phyloP scores from a whole-genome alignment of 495 filamentous ascomycete genomes.

The Elasticomyces elasticus region DNA sequence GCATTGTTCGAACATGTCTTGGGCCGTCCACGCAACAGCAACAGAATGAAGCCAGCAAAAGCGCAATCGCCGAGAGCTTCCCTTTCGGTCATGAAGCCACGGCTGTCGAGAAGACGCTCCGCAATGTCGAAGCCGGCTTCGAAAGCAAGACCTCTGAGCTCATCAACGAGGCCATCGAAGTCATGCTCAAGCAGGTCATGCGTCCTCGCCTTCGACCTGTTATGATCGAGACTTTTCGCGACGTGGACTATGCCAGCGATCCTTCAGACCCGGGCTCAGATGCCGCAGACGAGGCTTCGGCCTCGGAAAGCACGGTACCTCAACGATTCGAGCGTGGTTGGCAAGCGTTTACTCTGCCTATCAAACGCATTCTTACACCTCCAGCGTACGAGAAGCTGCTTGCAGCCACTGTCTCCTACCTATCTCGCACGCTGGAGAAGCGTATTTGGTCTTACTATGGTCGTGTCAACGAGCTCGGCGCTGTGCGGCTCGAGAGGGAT shows the following conservation, averaged over 20 bases:
- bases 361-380: slow-evolving; percentile 74
- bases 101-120: slow-evolving; percentile 56
- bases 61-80: slow-evolving; percentile 54
- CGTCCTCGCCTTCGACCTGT: slow-evolving; percentile 78
- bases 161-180: slow-evolving; percentile 67
- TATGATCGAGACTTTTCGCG: slow-evolving; percentile 78
- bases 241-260: slow-evolving; percentile 63
- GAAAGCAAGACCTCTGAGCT: slow-evolving; percentile 68
- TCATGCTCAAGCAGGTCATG: slow-evolving; percentile 78
- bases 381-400: slow-evolving; percentile 61
- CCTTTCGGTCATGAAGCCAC: slow-evolving; percentile 64
- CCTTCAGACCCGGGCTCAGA: slow-evolving; percentile 40
- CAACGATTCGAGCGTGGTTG: slow-evolving; percentile 69
- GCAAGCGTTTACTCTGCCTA: slow-evolving; percentile 71
- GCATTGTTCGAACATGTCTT: slow-evolving; percentile 65
- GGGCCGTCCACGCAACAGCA: slow-evolving; percentile 28
- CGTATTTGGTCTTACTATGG: slow-evolving; percentile 76
- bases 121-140: slow-evolving; percentile 60
- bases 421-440: slow-evolving; percentile 76
- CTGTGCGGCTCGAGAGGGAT: slow-evolving; percentile 80
- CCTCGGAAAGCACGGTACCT: slow-evolving; percentile 49
- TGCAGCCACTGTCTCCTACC: slow-evolving; percentile 58
- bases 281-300: slow-evolving; percentile 23
- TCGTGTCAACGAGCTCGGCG: slow-evolving; percentile 71
- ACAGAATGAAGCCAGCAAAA: slow-evolving; percentile 10